Conservation (phyloP, 352 stramenopile genomes). For the Phytophthora lateralis region DNA sequence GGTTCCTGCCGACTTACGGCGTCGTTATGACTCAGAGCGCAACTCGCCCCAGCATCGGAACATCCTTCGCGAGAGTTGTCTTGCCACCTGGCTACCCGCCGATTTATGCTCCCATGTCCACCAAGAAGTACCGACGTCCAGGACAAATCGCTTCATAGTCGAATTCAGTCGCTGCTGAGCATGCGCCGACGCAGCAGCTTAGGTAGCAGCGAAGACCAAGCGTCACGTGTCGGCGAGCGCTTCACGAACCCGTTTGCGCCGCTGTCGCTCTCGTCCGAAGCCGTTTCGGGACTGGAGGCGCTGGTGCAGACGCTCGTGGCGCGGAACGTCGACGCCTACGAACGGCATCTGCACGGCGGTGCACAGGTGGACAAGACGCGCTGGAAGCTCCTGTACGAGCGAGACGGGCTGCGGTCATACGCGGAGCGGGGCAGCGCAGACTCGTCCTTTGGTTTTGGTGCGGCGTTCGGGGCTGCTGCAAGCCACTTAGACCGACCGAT, state of each 20-base stretch:
- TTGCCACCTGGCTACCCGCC: not conserved
- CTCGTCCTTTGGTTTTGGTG: constrained; percentile 11
- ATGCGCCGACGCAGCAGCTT: constrained; percentile 11
- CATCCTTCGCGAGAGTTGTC: not conserved
- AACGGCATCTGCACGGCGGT: constrained; percentile 21
- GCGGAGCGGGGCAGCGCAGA: constrained; percentile 22
- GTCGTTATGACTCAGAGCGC: constrained; percentile 5
- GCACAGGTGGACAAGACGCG: constrained; percentile 27
- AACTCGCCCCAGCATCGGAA: not conserved
- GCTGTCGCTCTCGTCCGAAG: constrained; percentile 29
- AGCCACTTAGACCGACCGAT: constrained; percentile 20
- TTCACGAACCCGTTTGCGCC: constrained; percentile 47
- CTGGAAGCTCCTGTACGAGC: constrained; percentile 44
- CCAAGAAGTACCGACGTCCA: not conserved
- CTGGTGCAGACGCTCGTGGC: constrained; percentile 36
- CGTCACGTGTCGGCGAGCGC: constrained; percentile 19
- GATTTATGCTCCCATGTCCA: constrained; percentile 22
- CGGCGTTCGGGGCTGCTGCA: constrained; percentile 15
- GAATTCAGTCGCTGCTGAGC: constrained; percentile 12
- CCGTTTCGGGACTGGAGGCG: constrained; percentile 25
- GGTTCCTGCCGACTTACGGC: constrained; percentile 10
- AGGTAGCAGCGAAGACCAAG: constrained; percentile 1
- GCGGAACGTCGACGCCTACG: constrained; percentile 42
- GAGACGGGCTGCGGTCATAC: constrained; percentile 37
- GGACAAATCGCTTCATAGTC: constrained; percentile 8